Conservation (phyloP, 768 basidiomycete species). For the Termitomyces sp. region DNA sequence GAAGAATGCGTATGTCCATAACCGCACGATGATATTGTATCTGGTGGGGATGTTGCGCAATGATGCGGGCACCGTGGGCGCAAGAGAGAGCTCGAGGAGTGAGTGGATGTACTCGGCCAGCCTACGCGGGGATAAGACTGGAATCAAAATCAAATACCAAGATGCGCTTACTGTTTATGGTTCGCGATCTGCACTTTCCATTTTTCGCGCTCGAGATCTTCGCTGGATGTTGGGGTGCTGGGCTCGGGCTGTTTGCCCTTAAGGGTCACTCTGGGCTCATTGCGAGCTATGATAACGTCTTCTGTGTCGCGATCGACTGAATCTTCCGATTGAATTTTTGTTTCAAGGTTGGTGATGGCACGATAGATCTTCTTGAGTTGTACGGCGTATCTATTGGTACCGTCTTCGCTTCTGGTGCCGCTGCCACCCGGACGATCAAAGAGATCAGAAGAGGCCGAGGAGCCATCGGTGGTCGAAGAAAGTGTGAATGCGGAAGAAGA, state of each 20-base stretch:
- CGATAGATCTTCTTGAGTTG: slow-evolving; percentile 84
- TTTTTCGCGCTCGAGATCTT: slow-evolving; percentile 68
- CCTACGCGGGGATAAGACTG: slow-evolving; percentile 31
- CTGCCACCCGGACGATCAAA: slow-evolving; percentile 49
- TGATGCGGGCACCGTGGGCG: slow-evolving; percentile 84
- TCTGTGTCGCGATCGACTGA: slow-evolving; percentile 44
- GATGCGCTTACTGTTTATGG: slow-evolving; percentile 75
- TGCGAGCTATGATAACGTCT: slow-evolving; percentile 23
- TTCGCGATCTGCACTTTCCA: slow-evolving; percentile 66
- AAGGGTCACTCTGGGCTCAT: slow-evolving; percentile 34
- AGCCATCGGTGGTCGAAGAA: slow-evolving; percentile 72
- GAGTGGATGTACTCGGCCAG: slow-evolving; percentile 89
- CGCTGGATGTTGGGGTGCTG: slow-evolving; percentile 20
- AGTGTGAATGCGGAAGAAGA: slow-evolving; percentile 67
- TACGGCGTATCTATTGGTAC: slow-evolving; percentile 56
- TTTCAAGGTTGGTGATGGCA: slow-evolving; percentile 73
- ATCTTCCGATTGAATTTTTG: slow-evolving; percentile 61
- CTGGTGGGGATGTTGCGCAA: slow-evolving; percentile 86
- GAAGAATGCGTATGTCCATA: slow-evolving; percentile 92
- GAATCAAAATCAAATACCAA: slow-evolving; percentile 1
- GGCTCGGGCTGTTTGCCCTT: slow-evolving; percentile 33
- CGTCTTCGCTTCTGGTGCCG: slow-evolving; percentile 44
- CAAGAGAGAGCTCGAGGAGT: slow-evolving; percentile 77
- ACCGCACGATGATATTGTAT: slow-evolving; percentile 91
- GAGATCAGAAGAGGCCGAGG: slow-evolving; percentile 64